Evolutionary conservation across 1,284 basidiomycete species (phyloP), one percentile per base, ranked within the genome.

Genomic region (Bjerkandera adusta): DNA sequence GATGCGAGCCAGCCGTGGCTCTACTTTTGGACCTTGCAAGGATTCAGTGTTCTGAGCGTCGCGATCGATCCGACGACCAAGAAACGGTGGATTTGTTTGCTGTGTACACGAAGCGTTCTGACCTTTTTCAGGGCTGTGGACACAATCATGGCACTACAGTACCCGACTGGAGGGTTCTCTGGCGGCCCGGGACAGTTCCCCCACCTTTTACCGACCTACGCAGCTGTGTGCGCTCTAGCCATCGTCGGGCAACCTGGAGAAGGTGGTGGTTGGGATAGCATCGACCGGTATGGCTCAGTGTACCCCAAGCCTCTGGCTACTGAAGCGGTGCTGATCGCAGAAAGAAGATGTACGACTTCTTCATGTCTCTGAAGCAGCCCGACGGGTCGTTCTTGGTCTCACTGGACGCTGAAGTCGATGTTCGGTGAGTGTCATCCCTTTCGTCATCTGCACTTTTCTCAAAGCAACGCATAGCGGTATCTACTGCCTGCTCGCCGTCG

Each of bases 311-410:
- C 18, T 13, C 30, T 42, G 29, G 24, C 44, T 36, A 43, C 37
- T 34, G 13, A 37, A 44, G 41, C 25, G 26, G 25, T 39, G 39
- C 21, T 18, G 33, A 18, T 1, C n/a, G 26, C 51, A 89, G 86
- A 26, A 65, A 76, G 54, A 81, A 80, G 50, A 76, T 97, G 61
- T 96, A 97, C 65, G 66, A 79, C 3, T 98, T 95, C 71, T 94
- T 98, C 68, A 81, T 96, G 79, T 85, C 89, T 1, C 71, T 98
- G 51, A 99, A 99, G 65, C 89, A 93, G 57, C 80, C 86, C 1
- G 94, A 99, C 62, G 97, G 97, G 0, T 95, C 93, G 0, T 99
- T 98, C 65, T 76, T 91, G 21, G 96, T 99, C 12, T 82, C 92
- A 18, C 74, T 82, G 41, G 80, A 91, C 36, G 92, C 88, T 22